Base-by-base conservation (phyloP, 768 basidiomycete genomes). In the Calvatia gigantea region DNA sequence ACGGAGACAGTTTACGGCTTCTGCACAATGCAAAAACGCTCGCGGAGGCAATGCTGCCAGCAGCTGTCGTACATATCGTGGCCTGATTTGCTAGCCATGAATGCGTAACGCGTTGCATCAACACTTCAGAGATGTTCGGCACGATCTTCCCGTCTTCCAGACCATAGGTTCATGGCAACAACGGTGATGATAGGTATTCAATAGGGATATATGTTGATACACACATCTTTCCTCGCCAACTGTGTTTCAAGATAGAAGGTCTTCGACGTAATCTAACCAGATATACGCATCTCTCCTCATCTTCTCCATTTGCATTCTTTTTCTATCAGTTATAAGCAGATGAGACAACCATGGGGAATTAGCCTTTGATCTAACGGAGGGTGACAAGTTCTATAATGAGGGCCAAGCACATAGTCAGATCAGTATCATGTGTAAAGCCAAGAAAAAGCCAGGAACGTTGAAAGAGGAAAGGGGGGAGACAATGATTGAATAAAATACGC, bases 341-440 rank as follows among this genome's bases (percentile, higher is more conserved):
- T 21, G 33, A 48, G 3, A 8, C 32, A 33, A 17, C n/a, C 31
- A 19, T 9, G 21, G 14, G 17, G 11, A 23, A 38, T 35, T 14
- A 27, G 17, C 17, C 51, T 1, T n/a, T 15, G 39, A 17, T 46
- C 51, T 60, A 72, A 58, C 71, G 71, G 48, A 75, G 69, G 8
- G 74, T 75, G 19, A 70, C 69, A 27, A 70, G 65, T 62, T 70
- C 69, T 70, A 46, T 25, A 46, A 42, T 39, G 39, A 23, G n/a
- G 7, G 37, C 37, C 17, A 32, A 48, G 32, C 6, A 41, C 19
- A 23, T 25, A 27, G 42, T 2, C 9, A 33, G 41, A 49, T 48
- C 38, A 56, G 54, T 55, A 47, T 49, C 54, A 49, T 11, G 31
- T 25, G 17, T 25, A 2, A n/a, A 42, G 29, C 28, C 37, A 39